These are phyloP conservation scores for Trichosporon sp. DNA, from an alignment of 1,284 basidiomycete genomes.

Conservation along the genomic window DNA sequence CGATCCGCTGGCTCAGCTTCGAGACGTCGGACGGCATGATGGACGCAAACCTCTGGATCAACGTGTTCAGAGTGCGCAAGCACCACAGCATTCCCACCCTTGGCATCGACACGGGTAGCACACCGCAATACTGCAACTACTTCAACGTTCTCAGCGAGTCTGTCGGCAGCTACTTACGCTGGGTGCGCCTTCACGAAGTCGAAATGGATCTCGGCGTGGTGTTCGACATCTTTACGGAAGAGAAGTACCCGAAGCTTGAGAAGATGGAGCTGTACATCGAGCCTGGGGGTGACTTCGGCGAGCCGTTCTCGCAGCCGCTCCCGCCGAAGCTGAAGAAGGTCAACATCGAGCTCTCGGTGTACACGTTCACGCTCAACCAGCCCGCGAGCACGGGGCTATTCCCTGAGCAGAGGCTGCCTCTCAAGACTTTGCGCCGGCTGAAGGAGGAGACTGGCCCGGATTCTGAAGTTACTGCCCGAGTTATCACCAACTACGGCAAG, in stretches of 20 bases:
- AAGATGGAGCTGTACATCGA: background rate
- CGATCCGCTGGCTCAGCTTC: background rate
- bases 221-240: background rate
- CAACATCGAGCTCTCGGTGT: background rate
- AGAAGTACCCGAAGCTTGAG: background rate
- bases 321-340: background rate
- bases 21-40: background rate
- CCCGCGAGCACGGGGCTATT: background rate
- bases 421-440: background rate
- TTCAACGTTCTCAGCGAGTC: background rate
- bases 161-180: background rate
- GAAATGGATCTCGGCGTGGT: background rate
- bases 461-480: background rate
- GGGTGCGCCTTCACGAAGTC: background rate
- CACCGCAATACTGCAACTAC: background rate
- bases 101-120: background rate
- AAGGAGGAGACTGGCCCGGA: background rate
- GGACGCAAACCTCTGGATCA: background rate
- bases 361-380: background rate
- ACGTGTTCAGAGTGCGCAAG: background rate
- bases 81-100: background rate
- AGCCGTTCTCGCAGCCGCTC: background rate
- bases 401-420: background rate
- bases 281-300: background rate
- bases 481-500: background rate